Conservation (phyloP, 306 rosid genomes). For the Geum urbanum region DNA sequence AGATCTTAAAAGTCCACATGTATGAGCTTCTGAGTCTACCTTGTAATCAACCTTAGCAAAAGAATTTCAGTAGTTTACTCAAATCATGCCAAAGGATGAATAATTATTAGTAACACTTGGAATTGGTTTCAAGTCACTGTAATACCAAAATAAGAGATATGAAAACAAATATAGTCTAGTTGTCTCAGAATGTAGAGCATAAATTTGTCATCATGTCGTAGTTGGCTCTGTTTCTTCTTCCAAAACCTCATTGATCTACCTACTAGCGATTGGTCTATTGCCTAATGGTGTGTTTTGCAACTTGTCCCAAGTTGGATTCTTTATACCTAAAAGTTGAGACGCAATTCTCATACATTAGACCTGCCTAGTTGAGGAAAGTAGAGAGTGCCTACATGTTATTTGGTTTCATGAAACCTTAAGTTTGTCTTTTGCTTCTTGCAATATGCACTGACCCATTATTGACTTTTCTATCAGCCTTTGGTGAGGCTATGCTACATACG, state of each 20-base stretch:
- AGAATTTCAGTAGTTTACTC: background rate
- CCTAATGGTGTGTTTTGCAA: no score
- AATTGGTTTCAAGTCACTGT: background rate
- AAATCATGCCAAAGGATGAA: background rate
- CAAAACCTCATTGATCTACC: background rate
- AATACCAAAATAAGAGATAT: background rate
- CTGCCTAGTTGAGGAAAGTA: no score
- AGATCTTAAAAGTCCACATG: background rate
- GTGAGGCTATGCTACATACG: constrained; percentile 97
- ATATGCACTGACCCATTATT: background rate
- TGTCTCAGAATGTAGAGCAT: background rate
- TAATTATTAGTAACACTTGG: background rate
- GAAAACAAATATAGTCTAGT: background rate
- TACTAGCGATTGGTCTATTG: background rate
- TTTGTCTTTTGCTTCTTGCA: background rate
- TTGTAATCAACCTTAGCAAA: background rate
- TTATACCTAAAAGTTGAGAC: no score
- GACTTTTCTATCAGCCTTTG: constrained; percentile 60
- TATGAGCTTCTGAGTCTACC: background rate
- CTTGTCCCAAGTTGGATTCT: no score
- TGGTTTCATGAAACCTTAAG: background rate
- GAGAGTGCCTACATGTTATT: no score
- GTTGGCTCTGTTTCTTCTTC: no score
- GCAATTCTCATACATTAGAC: no score
- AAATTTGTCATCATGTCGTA: background rate